Base-by-base conservation (phyloP, 805 yeast genomes). In the Wickerhamiella occidentalis region DNA sequence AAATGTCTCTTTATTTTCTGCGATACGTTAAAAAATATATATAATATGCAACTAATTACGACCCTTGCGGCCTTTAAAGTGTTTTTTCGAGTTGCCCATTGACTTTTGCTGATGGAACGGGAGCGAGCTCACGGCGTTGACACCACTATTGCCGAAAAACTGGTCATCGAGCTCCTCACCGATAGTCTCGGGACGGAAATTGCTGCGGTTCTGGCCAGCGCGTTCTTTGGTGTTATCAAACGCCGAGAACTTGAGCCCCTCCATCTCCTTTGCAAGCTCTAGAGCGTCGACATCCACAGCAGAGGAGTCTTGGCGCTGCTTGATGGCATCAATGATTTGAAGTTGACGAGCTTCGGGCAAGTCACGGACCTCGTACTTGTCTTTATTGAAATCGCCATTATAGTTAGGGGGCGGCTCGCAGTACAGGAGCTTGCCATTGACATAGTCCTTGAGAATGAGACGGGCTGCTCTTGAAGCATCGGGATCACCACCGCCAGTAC, bases 401-500 rank as follows among this genome's bases (percentile, higher is more conserved):
- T 73, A 63, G 42, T 69, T 69, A 48, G 97, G 97, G 36, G 98
- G 98, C 13, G 97, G 96, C 55, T 79, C 80, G 38, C 85, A 80
- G 62, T 75, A 88, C 44, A 86, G 69, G 51, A 92, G 70, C 64
- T 86, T 88, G 55, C 97, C 98, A 64, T 77, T 85, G 23, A 94
- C 96, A 59, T 87, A 92, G 65, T 92, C 99, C 66, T 92, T 92
- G 63, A 92, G 73, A 48, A 92, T 77, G 57, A 85, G 83, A 64
- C 99, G 76, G 38, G 96, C 80, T 12, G 98, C 95, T 65, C 98
- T 76, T 40, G 94, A 79, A 64, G 87, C 94, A 70, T 92, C 99
- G 2, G 98, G 97, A 57, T 86, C 78, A 61, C 97, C 97, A 62
- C 85, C 88, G 65, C 94, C 96, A 0, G 96, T 84, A 28, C 68